Conservation (phyloP, 352 stramenopile species). For the Pythium insidiosum region DNA sequence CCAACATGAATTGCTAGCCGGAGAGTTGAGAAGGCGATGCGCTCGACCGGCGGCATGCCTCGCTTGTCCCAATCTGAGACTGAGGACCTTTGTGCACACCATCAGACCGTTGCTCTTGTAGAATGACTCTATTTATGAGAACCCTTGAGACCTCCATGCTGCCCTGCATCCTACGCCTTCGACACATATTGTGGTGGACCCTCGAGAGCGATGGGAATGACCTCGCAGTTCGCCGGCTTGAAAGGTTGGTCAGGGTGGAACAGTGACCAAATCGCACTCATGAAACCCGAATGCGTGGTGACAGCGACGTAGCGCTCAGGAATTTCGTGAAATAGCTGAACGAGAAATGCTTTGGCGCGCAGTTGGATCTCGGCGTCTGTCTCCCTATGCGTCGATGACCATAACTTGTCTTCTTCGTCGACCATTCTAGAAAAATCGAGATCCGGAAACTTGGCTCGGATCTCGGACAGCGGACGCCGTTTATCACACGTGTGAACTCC, state of each 20-base stretch:
- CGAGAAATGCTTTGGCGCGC: constrained; percentile 36
- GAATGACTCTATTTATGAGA: too few relatives aligned
- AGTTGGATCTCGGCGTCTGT: constrained; percentile 45
- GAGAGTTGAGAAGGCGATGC: constrained; percentile 65
- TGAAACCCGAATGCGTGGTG: constrained; percentile 67
- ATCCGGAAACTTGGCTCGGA: constrained; percentile 40
- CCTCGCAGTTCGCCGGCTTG: constrained; percentile 22
- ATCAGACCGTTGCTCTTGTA: too few relatives aligned
- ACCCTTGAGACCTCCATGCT: too few relatives aligned
- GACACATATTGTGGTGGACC: too few relatives aligned
- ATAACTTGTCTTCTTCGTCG: constrained; percentile 47
- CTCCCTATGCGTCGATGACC: constrained; percentile 50
- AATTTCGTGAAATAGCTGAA: constrained; percentile 41
- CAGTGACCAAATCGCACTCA: constrained; percentile 40
- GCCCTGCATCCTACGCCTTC: too few relatives aligned
- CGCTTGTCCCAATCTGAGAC: too few relatives aligned
- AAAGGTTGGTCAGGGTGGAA: constrained; percentile 24
- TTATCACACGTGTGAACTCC: constrained; percentile 68
- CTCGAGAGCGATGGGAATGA: constrained; percentile 17
- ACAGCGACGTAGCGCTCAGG: constrained; percentile 46
- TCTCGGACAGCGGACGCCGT: constrained; percentile 26
- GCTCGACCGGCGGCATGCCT: constrained; percentile 54
- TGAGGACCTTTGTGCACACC: too few relatives aligned
- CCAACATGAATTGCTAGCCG: constrained; percentile 46
- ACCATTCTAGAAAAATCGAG: constrained; percentile 54